A percentile compares a stretch with the other conserved stretches of the same genome.
phyloP scores from a whole-genome alignment of 1,139 yeast species.

The Zhuliangozyma blackwelliae region DNA sequence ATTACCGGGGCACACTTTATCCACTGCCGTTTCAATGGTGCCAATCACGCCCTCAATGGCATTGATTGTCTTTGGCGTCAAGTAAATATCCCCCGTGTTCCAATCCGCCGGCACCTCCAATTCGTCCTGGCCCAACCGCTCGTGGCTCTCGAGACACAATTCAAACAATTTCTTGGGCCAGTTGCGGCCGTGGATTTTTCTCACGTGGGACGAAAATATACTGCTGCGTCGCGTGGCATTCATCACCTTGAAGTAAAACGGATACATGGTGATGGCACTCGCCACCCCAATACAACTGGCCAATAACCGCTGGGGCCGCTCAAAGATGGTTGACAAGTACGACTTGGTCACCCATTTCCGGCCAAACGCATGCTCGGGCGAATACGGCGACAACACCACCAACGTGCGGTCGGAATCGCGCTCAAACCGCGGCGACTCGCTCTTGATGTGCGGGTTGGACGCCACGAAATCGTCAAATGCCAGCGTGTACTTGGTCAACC shows the following conservation, averaged over 20 bases:
- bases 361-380: conserved; percentile 67
- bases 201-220: conserved; percentile 55
- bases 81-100: conserved; percentile 82
- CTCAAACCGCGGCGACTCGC: conserved; percentile 45
- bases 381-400: conserved; percentile 54
- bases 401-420: conserved; percentile 48
- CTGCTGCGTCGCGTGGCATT: conserved; percentile 47
- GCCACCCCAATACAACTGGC: conserved; percentile 78
- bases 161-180: conserved; percentile 66
- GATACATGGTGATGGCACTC: conserved; percentile 69
- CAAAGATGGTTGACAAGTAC: conserved; percentile 69
- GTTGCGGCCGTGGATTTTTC: conserved; percentile 66
- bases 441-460: conserved; percentile 53
- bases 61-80: conserved; percentile 61
- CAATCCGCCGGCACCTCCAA: conserved; percentile 78
- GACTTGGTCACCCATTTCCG: conserved; percentile 73
- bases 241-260: conserved; percentile 52
- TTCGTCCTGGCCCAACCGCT: conserved; percentile 49
- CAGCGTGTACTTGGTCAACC: conserved; percentile 35
- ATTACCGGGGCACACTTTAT: conserved; percentile 37
- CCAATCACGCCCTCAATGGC: conserved; percentile 82
- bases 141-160: conserved; percentile 57
- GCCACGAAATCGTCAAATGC: conserved; percentile 46
- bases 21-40: conserved; percentile 71
- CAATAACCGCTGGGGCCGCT: conserved; percentile 74